Evolutionary conservation across 176 grass and related monocot species (phyloP).

Genomic region (Zoysia pacifica): DNA sequence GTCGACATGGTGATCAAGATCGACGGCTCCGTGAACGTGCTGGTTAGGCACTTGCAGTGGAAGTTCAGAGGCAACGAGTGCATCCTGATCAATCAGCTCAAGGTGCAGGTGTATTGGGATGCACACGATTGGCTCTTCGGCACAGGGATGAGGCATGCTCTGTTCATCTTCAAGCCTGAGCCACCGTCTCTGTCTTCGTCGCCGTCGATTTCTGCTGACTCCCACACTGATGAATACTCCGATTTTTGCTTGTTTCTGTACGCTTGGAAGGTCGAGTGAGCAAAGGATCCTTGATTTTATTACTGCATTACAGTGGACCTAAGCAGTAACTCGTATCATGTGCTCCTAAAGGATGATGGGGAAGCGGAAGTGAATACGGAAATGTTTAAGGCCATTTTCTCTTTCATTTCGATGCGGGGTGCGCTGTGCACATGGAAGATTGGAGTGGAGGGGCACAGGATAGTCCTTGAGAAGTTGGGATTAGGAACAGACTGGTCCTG

Average conservation of each 20-base stretch:
- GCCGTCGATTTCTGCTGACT: neutral
- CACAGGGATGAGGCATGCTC: conserved; percentile 67
- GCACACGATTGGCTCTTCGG: conserved; percentile 90
- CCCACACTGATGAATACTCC: conserved; percentile 26
- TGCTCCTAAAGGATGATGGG: too few species aligned
- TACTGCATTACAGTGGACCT: too few species aligned
- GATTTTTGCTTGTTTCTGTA: conserved; percentile 86
- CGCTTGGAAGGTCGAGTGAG: conserved; percentile 90
- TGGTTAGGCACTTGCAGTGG: conserved; percentile 84
- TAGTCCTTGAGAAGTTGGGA: too few species aligned
- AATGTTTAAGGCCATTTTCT: too few species aligned
- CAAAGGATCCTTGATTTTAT: too few species aligned
- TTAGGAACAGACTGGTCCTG: too few species aligned
- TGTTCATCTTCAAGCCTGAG: conserved; percentile 92
- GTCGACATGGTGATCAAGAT: conserved; percentile 85
- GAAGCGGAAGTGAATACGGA: too few species aligned
- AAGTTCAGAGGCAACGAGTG: conserved; percentile 94
- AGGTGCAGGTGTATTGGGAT: conserved; percentile 88
- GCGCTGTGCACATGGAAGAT: too few species aligned
- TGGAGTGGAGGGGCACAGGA: too few species aligned
- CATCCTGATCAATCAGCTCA: conserved; percentile 68
- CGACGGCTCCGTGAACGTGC: conserved; percentile 52
- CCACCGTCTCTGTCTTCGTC: conserved; percentile 2
- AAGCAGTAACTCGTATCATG: too few species aligned
- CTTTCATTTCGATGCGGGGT: too few species aligned